These are phyloP conservation scores for Phylloboletellus chloephorus DNA, from an alignment of 1,284 basidiomycete genomes.

Conservation along the genomic window DNA sequence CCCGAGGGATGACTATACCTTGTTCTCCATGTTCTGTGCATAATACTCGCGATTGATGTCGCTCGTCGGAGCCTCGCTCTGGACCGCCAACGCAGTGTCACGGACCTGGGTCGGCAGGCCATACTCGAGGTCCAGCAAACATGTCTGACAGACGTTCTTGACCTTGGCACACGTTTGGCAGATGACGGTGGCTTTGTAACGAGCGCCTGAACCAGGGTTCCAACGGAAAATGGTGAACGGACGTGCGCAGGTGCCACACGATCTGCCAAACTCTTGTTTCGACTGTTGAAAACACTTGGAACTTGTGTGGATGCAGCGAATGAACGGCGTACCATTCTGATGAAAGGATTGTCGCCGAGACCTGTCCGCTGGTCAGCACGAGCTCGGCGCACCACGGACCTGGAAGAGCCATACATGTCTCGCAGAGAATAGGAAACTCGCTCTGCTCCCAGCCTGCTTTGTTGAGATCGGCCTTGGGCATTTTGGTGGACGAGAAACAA, in stretches of 20 bases:
- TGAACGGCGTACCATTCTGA: constrained; percentile 71
- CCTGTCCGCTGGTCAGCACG: constrained; percentile 42
- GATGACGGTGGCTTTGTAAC: constrained; percentile 97
- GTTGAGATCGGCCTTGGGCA: constrained; percentile 82
- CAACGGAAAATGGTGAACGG: constrained; percentile 98
- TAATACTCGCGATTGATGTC: constrained; percentile 98
- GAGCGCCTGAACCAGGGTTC: constrained; percentile 91
- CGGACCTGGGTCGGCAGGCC: constrained; percentile 95
- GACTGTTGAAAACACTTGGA: constrained; percentile 49
- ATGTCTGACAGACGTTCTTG: constrained; percentile 99
- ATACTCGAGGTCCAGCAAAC: constrained; percentile 93
- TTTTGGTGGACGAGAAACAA: too few species aligned
- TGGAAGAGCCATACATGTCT: constrained; percentile 67
- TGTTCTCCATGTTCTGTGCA: constrained; percentile 92
- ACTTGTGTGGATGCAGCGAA: neutral
- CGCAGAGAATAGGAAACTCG: constrained; percentile 86
- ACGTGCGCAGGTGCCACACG: constrained; percentile 93
- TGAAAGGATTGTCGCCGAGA: constrained; percentile 82
- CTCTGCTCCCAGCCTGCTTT: constrained; percentile 89
- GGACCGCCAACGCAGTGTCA: constrained; percentile 87
- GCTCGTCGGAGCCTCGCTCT: constrained; percentile 87
- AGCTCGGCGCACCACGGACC: constrained; percentile 1
- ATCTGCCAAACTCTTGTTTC: constrained; percentile 93
- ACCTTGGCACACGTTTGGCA: constrained; percentile 99
- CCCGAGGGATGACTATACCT: constrained; percentile 44